A percentile compares a stretch with the other conserved stretches of the same genome.
These are phyloP conservation scores for Suhomyces anneliseae DNA, from an alignment of 1,139 yeast genomes.

Conservation along the genomic window DNA sequence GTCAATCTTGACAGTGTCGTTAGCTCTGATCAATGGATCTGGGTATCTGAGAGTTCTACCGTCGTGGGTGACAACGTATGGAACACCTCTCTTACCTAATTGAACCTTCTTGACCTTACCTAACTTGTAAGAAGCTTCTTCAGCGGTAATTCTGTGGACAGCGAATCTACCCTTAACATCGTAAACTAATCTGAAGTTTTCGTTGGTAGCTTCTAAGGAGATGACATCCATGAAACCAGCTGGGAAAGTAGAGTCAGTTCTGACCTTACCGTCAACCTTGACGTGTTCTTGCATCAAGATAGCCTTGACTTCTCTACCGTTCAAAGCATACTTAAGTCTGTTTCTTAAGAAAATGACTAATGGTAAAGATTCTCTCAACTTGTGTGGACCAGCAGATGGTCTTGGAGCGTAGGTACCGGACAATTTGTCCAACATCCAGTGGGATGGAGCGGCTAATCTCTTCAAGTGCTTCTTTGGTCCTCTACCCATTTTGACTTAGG, in stretches of 20 bases:
- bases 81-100: conserved; percentile 97
- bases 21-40: conserved; percentile 92
- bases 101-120: conserved; percentile 97
- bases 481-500: neutral
- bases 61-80: conserved; percentile 98
- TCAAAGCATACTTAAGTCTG: conserved; percentile 99
- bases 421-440: conserved; percentile 99
- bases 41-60: conserved; percentile 99
- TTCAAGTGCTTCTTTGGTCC: conserved; percentile 84
- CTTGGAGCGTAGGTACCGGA: conserved; percentile 99
- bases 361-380: conserved; percentile 98
- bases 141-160: conserved; percentile 98
- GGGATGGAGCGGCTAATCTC: conserved; percentile 99
- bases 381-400: conserved; percentile 99
- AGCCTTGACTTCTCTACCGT: conserved; percentile 99
- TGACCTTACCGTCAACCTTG: conserved; percentile 98
- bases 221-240: conserved; percentile 99
- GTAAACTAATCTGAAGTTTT: conserved; percentile 97
- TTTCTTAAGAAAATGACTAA: conserved; percentile 97
- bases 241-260: conserved; percentile 98
- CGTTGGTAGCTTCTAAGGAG: conserved; percentile 95
- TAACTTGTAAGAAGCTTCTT: conserved; percentile 97
- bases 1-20: conserved; percentile 97
- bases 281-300: conserved; percentile 99
- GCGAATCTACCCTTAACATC: conserved; percentile 99